Base-by-base conservation (phyloP, 371 early-diverging fungal genomes). In the Neoconidiobolus thromboides region DNA sequence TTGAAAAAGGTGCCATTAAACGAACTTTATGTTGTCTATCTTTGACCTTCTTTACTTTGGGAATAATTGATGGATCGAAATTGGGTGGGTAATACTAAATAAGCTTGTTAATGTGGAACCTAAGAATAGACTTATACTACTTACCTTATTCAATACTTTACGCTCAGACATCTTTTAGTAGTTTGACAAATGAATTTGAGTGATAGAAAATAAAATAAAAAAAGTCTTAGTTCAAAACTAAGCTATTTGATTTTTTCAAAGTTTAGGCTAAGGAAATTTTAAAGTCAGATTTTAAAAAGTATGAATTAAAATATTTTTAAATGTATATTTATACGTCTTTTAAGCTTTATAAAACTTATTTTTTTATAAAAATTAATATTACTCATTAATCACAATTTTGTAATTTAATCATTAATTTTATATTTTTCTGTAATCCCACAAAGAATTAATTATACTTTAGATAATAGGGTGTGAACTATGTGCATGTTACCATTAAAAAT, bases 1-100 rank as follows among this genome's bases (percentile, higher is more conserved):
- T 93, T 0, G 94, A 89, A 68, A 96, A 99, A 0, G 99, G 99
- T 2, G 95, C 82, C 88, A 92, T 91, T 47, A 98, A 77, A 51
- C 97, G 93, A 15, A 96, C 95, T 64, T 89, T 95, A 66, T 89
- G 86, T 61, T 90, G 91, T 10, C 71, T 75, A 72, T 83, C 85
- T 68, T 84, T 88, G 47, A 83, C 80, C 60, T 78, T 79, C 59
- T 84, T 85, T 55, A 88, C 81, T 61, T 82, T 74, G 3, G 82
- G 81, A 61, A 83, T 78, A 39, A 66, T 50, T 6, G 79, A 76
- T 10, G 93, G 94, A 71, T 93, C 93, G 65, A 93, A 95, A 69
- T 91, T 89, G 10, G 94, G 93, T 9, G 93, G 93, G 65, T 82
- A 90, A 74, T 93, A 95, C 68, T 93, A 93, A 77, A 90, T 90